Conservation (phyloP, 768 basidiomycete species). For the Rhizopogon sp. region DNA sequence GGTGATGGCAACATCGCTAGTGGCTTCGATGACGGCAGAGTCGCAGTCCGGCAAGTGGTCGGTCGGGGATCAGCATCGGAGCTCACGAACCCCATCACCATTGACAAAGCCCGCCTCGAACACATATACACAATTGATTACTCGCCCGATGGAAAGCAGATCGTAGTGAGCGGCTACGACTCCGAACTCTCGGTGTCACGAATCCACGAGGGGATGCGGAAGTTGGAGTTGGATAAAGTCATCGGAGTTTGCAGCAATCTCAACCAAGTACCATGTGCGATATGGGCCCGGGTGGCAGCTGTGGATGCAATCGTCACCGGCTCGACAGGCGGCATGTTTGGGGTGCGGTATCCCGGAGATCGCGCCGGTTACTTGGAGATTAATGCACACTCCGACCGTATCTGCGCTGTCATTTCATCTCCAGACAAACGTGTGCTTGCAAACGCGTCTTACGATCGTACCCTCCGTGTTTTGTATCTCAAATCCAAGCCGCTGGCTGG, state of each 20-base stretch:
- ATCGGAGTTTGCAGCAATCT: neutral
- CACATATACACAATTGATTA: neutral
- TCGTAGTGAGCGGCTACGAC: neutral
- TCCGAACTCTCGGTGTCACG: neutral
- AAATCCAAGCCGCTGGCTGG: neutral
- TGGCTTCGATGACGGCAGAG: neutral
- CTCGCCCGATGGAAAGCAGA: neutral
- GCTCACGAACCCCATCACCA: neutral
- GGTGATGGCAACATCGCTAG: neutral
- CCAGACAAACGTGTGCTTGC: slow-evolving; percentile 11
- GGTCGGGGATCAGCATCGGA: neutral
- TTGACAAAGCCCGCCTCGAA: neutral
- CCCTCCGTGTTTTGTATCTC: slow-evolving; percentile 7
- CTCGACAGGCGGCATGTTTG: neutral
- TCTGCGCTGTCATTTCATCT: neutral
- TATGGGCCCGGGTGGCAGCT: neutral
- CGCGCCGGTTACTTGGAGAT: neutral
- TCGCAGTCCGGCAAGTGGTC: neutral
- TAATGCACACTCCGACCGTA: neutral
- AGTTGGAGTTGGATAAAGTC: neutral
- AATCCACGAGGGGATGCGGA: neutral
- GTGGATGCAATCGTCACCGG: neutral
- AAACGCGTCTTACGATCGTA: slow-evolving; percentile 9
- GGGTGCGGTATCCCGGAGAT: neutral
- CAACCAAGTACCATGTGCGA: neutral